Conservation (phyloP, 1,284 basidiomycete genomes). For the Microbotryum silenes-acaulis region DNA sequence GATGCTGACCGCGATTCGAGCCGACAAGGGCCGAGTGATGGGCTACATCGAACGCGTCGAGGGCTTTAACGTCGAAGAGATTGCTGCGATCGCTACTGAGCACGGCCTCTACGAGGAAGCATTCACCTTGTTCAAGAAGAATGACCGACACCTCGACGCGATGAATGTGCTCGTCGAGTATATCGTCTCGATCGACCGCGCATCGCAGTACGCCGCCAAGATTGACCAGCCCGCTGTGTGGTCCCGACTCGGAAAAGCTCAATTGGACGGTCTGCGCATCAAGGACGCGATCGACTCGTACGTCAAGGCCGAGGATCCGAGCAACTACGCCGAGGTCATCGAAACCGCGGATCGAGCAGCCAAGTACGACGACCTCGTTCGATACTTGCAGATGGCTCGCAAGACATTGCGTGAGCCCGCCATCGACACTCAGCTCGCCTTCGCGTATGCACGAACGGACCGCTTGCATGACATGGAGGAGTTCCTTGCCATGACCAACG, state of each 20-base stretch:
- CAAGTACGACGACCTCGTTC: conserved; percentile 96
- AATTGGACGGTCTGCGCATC: conserved; percentile 94
- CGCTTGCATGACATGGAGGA: conserved; percentile 99
- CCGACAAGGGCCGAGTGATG: conserved; percentile 98
- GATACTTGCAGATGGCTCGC: conserved; percentile 98
- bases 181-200: conserved; percentile 95
- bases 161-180: conserved; percentile 98
- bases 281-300: conserved; percentile 99
- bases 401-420: conserved; percentile 94
- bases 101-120: conserved; percentile 96
- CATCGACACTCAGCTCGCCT: conserved; percentile 95
- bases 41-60: conserved; percentile 96
- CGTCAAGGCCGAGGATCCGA: conserved; percentile 95
- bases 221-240: conserved; percentile 95
- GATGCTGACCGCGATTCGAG: conserved; percentile 89
- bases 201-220: conserved; percentile 91
- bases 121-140: conserved; percentile 91
- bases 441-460: conserved; percentile 95
- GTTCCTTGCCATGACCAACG: conserved; percentile 97
- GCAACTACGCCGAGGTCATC: conserved; percentile 92
- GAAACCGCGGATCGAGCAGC: conserved; percentile 94
- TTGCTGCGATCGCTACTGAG: conserved; percentile 94
- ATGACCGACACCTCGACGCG: conserved; percentile 84
- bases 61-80: conserved; percentile 90
- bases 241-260: conserved; percentile 96